These are phyloP conservation scores for Neurospora pannonica DNA, from an alignment of 495 filamentous ascomycete species.

Conservation along the genomic window DNA sequence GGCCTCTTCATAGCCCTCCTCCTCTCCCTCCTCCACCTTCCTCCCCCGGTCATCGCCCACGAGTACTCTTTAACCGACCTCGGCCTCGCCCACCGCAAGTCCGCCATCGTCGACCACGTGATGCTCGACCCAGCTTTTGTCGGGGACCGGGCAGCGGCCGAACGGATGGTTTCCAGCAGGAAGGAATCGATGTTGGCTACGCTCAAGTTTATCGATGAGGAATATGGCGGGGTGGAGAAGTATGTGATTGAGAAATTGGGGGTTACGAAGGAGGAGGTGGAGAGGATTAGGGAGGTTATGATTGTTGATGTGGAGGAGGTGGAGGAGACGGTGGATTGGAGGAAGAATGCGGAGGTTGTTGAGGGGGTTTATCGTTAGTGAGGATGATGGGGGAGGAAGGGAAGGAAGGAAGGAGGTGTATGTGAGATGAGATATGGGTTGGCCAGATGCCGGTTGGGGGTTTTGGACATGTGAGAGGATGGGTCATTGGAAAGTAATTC, in stretches of 20 bases:
- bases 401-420: too few relatives aligned
- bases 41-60: constrained; percentile 45
- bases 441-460: too few relatives aligned
- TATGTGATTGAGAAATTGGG: constrained; percentile 46
- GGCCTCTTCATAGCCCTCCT: constrained; percentile 53
- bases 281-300: constrained; percentile 38
- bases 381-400: background rate
- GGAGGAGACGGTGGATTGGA: constrained; percentile 21
- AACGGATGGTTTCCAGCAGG: constrained; percentile 43
- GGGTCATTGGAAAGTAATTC: too few relatives aligned
- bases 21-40: constrained; percentile 46
- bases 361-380: background rate
- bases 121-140: constrained; percentile 31
- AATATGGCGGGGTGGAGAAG: constrained; percentile 46
- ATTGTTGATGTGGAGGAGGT: constrained; percentile 23
- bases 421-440: too few relatives aligned
- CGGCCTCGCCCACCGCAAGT: constrained; percentile 36
- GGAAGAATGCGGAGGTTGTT: constrained; percentile 15
- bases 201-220: constrained; percentile 38
- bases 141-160: constrained; percentile 33
- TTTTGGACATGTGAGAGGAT: too few relatives aligned
- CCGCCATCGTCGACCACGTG: constrained; percentile 35
- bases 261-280: constrained; percentile 40
- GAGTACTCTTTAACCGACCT: constrained; percentile 55
- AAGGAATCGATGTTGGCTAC: constrained; percentile 46